Conservation (phyloP, 2,329 filamentous ascomycete genomes). For the Neofusicoccum parvum region DNA sequence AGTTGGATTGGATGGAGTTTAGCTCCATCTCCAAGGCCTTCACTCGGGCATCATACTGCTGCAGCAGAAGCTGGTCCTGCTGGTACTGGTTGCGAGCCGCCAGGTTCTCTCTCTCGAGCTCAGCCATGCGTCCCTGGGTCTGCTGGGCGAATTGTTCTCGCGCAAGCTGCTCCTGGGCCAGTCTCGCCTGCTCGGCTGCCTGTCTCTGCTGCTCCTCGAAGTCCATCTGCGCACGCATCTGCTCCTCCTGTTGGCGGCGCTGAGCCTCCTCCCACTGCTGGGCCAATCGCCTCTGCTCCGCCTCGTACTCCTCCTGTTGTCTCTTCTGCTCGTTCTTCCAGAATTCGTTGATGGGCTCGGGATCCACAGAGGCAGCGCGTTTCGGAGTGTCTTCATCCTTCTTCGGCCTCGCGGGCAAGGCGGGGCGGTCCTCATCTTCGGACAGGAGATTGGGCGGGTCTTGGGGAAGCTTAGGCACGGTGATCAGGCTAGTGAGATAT, state of each 20-base stretch:
- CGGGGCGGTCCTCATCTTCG: conserved; percentile 76
- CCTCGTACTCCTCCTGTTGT: conserved; percentile 92
- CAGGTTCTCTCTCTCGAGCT: conserved; percentile 92
- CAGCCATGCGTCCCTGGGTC: conserved; percentile 92
- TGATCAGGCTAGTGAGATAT: conserved; percentile 94
- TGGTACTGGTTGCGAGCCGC: conserved; percentile 95
- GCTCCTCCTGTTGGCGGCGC: conserved; percentile 77
- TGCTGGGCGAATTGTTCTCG: conserved; percentile 90
- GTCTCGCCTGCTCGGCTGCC: conserved; percentile 83
- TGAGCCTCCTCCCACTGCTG: conserved; percentile 83
- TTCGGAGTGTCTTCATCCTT: conserved; percentile 70
- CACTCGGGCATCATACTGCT: conserved; percentile 92
- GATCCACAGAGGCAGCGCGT: conserved; percentile 63
- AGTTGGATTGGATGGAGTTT: conserved; percentile 76
- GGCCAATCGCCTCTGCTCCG: conserved; percentile 86
- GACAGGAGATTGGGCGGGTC: conserved; percentile 87
- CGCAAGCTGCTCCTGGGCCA: conserved; percentile 87
- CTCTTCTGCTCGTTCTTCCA: conserved; percentile 92
- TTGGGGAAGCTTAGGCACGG: conserved; percentile 91
- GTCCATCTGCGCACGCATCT: conserved; percentile 85
- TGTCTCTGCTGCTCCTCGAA: conserved; percentile 93
- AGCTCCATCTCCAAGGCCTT: conserved; percentile 91
- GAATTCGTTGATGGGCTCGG: conserved; percentile 94
- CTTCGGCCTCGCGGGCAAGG: conserved; percentile 74
- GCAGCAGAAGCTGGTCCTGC: conserved; percentile 93